Conservation (phyloP, 495 filamentous ascomycete genomes). For the Rusavskia elegans region DNA sequence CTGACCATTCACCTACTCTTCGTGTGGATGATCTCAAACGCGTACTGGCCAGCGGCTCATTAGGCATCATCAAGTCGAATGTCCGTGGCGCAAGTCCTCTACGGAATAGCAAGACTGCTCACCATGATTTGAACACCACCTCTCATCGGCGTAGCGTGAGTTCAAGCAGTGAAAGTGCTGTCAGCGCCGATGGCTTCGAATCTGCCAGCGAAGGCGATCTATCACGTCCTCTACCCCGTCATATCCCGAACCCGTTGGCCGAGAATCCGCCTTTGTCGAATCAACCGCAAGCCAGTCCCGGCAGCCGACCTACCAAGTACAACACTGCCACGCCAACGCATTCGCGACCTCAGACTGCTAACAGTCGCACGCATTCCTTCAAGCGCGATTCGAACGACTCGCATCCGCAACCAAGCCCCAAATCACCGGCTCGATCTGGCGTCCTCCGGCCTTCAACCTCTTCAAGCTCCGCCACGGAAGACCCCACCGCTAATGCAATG, state of each 20-base stretch:
- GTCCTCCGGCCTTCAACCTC: slow-evolving; percentile 43
- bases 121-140: background rate
- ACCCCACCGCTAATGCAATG: slow-evolving; percentile 14
- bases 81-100: slow-evolving; percentile 14
- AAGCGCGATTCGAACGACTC: background rate
- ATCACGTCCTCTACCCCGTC: slow-evolving; percentile 6
- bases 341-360: slow-evolving; percentile 1
- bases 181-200: slow-evolving; percentile 22
- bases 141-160: slow-evolving; percentile 5
- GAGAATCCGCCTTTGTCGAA: background rate
- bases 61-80: slow-evolving; percentile 15
- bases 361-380: slow-evolving; percentile 6
- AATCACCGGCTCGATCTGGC: slow-evolving; percentile 17
- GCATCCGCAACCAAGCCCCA: slow-evolving; percentile 6
- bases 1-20: slow-evolving; percentile 50
- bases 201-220: slow-evolving; percentile 12
- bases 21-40: slow-evolving; percentile 78
- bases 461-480: slow-evolving; percentile 15
- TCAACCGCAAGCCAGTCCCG: background rate
- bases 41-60: slow-evolving; percentile 39
- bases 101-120: slow-evolving; percentile 17
- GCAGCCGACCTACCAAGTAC: background rate
- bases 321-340: background rate
- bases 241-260: slow-evolving; percentile 1
- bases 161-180: slow-evolving; percentile 38